Evolutionary conservation across 2,329 filamentous ascomycete species (phyloP).

Genomic region (Cladophialophora chaetospira): DNA sequence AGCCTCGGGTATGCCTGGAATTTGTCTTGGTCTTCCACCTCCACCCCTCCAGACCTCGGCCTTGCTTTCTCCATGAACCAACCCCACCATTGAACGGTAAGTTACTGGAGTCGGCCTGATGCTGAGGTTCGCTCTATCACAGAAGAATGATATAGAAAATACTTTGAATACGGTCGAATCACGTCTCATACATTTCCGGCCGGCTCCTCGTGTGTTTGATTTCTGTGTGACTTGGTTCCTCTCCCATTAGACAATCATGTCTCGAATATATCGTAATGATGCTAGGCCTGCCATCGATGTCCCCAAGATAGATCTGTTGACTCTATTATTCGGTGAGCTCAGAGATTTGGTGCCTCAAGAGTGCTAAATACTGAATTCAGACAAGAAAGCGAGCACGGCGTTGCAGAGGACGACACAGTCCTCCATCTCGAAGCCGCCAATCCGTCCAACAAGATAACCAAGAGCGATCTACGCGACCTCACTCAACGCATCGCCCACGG

Average conservation of each 20-base stretch:
- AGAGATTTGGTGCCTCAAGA: background rate
- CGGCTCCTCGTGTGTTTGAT: too few relatives aligned
- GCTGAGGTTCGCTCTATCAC: too few relatives aligned
- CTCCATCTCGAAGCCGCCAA: constrained; percentile 62
- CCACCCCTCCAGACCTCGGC: constrained; percentile 1
- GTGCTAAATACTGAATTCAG: background rate
- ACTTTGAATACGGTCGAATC: too few relatives aligned
- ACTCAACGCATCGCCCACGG: constrained; percentile 58
- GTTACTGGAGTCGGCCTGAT: background rate
- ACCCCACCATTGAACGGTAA: background rate
- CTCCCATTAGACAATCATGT: constrained; percentile 7
- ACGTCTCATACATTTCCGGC: too few relatives aligned
- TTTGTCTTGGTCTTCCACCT: background rate
- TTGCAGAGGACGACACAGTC: constrained; percentile 49
- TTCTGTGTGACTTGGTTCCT: background rate
- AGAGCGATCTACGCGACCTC: constrained; percentile 51
- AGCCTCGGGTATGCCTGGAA: background rate
- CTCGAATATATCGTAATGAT: constrained; percentile 27
- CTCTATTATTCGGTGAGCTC: constrained; percentile 29
- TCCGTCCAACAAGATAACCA: constrained; percentile 57
- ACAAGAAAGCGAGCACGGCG: constrained; percentile 27
- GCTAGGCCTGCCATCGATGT: constrained; percentile 24
- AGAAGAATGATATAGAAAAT: background rate
- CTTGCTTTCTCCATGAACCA: background rate
- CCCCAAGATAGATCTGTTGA: constrained; percentile 30